Evolutionary conservation across 345 rosid species (phyloP).

Genomic region (Citrus hindsii): DNA sequence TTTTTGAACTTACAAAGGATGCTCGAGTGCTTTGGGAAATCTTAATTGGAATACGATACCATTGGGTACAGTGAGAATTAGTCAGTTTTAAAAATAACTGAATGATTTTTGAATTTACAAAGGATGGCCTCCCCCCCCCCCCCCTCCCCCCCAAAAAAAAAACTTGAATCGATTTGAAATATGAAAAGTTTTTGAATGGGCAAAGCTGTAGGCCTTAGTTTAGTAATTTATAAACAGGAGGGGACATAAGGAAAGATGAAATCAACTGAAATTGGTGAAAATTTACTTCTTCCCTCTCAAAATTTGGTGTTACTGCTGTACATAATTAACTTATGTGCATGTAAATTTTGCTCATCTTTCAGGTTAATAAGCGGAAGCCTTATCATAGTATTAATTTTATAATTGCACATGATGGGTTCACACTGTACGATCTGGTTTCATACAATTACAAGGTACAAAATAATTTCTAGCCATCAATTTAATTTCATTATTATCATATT

Average conservation of each 20-base stretch:
- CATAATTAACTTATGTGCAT: not conserved
- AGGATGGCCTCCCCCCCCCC: not conserved
- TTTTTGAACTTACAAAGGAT: not conserved
- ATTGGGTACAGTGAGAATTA: too few relatives aligned
- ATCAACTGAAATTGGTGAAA: not conserved
- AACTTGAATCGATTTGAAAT: too few relatives aligned
- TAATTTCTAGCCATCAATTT: constrained; percentile 14
- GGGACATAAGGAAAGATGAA: too few relatives aligned
- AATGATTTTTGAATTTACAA: too few relatives aligned
- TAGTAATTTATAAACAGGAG: too few relatives aligned
- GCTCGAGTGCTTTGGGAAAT: too few relatives aligned
- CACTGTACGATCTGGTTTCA: constrained; percentile 80
- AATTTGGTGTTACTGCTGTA: not conserved
- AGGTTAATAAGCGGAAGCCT: constrained; percentile 90
- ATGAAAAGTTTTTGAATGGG: too few relatives aligned
- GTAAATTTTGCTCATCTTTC: constrained; percentile 13
- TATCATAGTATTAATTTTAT: constrained; percentile 81
- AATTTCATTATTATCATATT: not conserved
- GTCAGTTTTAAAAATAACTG: too few relatives aligned
- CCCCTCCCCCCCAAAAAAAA: too few relatives aligned
- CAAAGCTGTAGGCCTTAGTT: too few relatives aligned
- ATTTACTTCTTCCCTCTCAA: not conserved
- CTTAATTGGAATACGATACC: too few relatives aligned
- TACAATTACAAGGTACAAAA: constrained; percentile 72
- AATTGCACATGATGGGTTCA: constrained; percentile 93